Base-by-base conservation (phyloP, 306 rosid species). In the Parietaria judaica region DNA sequence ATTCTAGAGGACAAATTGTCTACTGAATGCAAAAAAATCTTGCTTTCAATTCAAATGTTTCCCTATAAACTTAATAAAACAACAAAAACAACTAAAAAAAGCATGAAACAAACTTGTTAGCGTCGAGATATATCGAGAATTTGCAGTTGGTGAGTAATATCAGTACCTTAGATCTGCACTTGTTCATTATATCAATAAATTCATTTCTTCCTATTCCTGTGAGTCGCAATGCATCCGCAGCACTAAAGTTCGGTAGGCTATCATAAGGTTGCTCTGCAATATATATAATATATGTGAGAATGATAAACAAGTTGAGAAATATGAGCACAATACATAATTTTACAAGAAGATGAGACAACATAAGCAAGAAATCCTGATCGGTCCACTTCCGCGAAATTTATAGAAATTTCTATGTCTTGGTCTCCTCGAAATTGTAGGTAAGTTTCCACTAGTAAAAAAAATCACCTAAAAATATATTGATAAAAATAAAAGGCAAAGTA, bases 191-290 rank as follows among this genome's bases (percentile, higher is more conserved):
- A 79, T 90, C 97, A 78, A 90, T 90, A 79, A 90, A 90, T 69
- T 90, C 97, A 61, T 90, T 87, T 77, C 97, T 87, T 70, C 96
- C 96, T 13, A 90, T 83, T 63, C 97, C 97, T 47, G 94, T 90
- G 62, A 90, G 83, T 59, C 95, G 86, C 78, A 90, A 78, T 60
- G 97, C 97, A 81, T 91, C 96, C 0, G 96, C 96, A 35, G 96
- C 99, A 60, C 95, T 92, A 69, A 92, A 92, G 77, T 92, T 92
- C 17, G 99, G 99, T 77, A 92, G 88, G 94, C 99, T 89, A 73
- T 88, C 99, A 70, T 92, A 92, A 72, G 99, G 86, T 76, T 88
- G 91, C 81, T 92, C 99, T 88, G 86, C 82, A 85, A 75, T 70
- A 63, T 79, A 74, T 15, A 66, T 57, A 38, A 56, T 63, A 70